Evolutionary conservation across 176 grass and related monocot species (phyloP), one percentile per base, ranked within the genome.

Genomic region (Hordeum marinum): DNA sequence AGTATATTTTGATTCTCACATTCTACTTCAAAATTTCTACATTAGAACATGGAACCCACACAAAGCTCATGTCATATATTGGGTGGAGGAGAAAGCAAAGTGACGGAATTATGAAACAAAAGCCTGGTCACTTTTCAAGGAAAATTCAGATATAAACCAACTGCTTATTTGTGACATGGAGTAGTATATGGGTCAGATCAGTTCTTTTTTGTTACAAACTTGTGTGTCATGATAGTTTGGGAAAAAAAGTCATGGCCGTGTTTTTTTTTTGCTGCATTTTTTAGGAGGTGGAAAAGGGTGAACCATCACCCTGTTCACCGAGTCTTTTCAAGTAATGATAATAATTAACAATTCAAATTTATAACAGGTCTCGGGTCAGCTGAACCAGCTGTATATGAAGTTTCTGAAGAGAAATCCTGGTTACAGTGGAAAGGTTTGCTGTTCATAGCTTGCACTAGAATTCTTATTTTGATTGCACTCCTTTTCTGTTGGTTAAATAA

Each of bases 331-430:
- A 34, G 46, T 54, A 46, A 52, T 0, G 76, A 63, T 82, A 59
- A 21, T 45, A 45, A 83, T 46, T 77, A 43, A 43, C 9, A 43
- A 67, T 40, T 78, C 62, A 20, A 78, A 68, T 68, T n/a, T 90
- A 50, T 80, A 79, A 88, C 86, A 98, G 96, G 96, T 98, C 21
- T 98, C 96, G 10, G 85, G 90, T 76, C 96, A 98, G 81, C 82
- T 98, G 78, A 98, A 98, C 81, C 77, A 63, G 72, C 65, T 98
- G 72, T 98, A 98, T 75, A 85, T 90, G 75, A 98, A 98, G 68
- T 98, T 95, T 90, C 84, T 94, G 21, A 95, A 92, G 81, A 87
- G 96, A 98, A 98, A 98, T 84, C 96, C 96, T 85, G 93, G 91
- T 63, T 98, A 98, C 78, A 85, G 86, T 80, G 93, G 96, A 83